Evolutionary conservation across 495 filamentous ascomycete species (phyloP), one percentile per base, ranked within the genome.

Genomic region (Xylaria sp.): DNA sequence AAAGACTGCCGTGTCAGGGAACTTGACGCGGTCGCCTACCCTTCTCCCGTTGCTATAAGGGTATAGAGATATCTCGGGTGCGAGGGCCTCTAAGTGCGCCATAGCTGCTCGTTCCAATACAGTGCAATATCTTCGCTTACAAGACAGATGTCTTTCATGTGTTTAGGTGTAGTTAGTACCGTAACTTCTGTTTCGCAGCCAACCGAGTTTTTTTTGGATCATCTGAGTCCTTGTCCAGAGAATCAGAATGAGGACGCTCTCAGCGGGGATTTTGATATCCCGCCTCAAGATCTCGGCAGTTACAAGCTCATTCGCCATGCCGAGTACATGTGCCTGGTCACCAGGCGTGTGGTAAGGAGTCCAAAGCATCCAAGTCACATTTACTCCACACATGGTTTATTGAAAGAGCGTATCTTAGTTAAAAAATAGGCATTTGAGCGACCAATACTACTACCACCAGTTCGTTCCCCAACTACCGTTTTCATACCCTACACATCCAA

Each of bases 1-100:
- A 78, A 87, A 88, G 65, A 79, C 80, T 0, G 72, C 70, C 1
- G 83, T 86, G 17, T 80, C 72, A 0, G 86, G 86, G 76, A 85
- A 87, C 70, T 83, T 83, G 67, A 84, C 78, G 40, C 80, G 78
- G 17, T 75, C 70, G 17, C 76, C 73, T 61, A 77, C 72, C 46
- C 80, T 80, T 26, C 70, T 77, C 44, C 78, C 77, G 67, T 77
- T 67, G 71, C 69, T 61, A 71, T 85, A 84, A 26, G 76, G 76
- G 29, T 78, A 76, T 50, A 76, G 70, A 63, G 82, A 75, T 37
- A 80, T 71, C n/a, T 77, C 77, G 11, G 81, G 75, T 19, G 78
- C 79, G 44, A 86, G 74, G 53, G 80, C 78, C 74, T 81, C 82
- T 40, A 85, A 76, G 74, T 85, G 83, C 31, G 82, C 83, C 84